Base-by-base conservation (phyloP, 805 yeast species). In the Candida boidinii region DNA sequence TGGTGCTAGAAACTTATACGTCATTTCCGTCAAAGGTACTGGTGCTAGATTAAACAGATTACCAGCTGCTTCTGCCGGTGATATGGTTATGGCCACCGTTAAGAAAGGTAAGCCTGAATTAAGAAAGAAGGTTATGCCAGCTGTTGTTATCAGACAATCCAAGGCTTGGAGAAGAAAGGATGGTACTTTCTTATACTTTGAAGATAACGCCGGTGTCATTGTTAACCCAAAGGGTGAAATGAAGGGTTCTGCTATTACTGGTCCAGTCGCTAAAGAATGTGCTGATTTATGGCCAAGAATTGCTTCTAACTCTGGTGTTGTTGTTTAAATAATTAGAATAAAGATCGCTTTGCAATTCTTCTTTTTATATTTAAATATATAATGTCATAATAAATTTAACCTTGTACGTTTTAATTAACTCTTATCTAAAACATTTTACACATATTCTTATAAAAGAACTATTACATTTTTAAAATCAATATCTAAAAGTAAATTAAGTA, bases 21-120 rank as follows among this genome's bases (percentile, higher is more conserved):
- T 92, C 75, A 72, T 92, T 64, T 90, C 99, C 75, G 99, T 92
- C 65, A 92, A 90, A 78, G 97, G 97, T 64, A 68, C 76, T 66
- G 98, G 98, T 80, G 96, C 98, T 57, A 88, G 97, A 82, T 82
- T 92, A 67, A 94, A 90, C 90, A 92, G 98, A 81, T 82, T 92
- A 60, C 99, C 99, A 69, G 98, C 98, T 63, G 98, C 97, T 58
- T 87, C 97, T 61, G 90, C 92, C 58, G 99, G 99, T 79, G 99
- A 94, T 73, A 86, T 86, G 95, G 95, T 85, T 63, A 85, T 85
- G 90, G 84, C 98, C 60, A 92, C 99, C 60, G 99, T 92, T 68
- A 92, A 92, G 86, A 92, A 94, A 77, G 99, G 99, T 84, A 92
- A 92, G 87, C 99, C 99, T 69, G 99, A 92, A 76, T 86, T 92